A percentile compares a stretch with the other conserved stretches of the same genome.
Conservation (phyloP, 768 basidiomycete genomes). For the Amanita molliuscula region DNA sequence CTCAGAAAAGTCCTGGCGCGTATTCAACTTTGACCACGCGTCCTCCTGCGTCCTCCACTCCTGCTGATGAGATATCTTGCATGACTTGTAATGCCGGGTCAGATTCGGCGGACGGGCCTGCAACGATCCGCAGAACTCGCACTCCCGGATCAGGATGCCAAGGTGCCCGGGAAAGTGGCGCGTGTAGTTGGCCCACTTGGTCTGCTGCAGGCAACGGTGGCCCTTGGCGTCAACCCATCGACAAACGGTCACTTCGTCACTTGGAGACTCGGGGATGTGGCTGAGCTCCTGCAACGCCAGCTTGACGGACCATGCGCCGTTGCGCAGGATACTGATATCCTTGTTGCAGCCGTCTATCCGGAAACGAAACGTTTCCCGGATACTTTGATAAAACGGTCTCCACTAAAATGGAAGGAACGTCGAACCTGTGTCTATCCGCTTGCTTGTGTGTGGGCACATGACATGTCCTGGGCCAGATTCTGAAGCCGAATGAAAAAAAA, state of each 20-base stretch:
- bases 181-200: background rate
- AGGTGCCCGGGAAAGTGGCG: background rate
- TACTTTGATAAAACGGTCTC: no score
- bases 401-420: no score
- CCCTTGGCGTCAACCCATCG: background rate
- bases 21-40: background rate
- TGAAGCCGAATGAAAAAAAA: no score
- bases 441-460: no score
- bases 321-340: background rate
- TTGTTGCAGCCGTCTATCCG: background rate
- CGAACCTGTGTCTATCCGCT: no score
- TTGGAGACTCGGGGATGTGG: background rate
- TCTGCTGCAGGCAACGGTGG: background rate
- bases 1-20: background rate
- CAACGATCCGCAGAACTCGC: background rate
- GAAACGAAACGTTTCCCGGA: background rate
- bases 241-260: background rate
- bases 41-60: background rate
- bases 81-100: background rate
- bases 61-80: background rate
- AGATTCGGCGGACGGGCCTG: background rate
- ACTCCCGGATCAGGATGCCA: background rate
- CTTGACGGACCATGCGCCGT: background rate
- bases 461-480: no score
- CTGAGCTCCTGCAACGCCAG: background rate